These are phyloP conservation scores for Yueomyces sp. DNA, from an alignment of 805 yeast genomes.

Conservation along the genomic window DNA sequence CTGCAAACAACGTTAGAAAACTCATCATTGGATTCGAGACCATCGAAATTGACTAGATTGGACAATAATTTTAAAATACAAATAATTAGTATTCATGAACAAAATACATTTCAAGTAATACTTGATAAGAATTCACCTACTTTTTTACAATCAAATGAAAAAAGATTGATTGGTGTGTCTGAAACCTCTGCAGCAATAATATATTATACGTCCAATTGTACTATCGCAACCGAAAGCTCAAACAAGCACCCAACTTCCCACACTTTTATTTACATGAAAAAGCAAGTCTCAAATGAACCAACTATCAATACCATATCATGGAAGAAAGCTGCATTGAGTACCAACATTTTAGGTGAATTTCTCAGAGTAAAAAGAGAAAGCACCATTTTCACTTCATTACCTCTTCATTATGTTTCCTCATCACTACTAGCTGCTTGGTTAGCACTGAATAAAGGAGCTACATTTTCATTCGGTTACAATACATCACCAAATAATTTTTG, in stretches of 20 bases:
- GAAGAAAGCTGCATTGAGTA: neutral
- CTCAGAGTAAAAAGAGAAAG: conserved; percentile 11
- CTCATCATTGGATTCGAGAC: too few species aligned
- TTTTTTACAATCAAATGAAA: neutral
- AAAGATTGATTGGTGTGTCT: neutral
- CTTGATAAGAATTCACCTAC: neutral
- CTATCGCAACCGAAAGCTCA: too few species aligned
- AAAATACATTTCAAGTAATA: neutral
- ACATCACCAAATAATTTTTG: conserved; percentile 74
- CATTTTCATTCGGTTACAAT: conserved; percentile 60
- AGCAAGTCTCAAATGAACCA: neutral
- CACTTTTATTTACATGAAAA: too few species aligned
- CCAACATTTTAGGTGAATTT: neutral
- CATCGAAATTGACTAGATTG: too few species aligned
- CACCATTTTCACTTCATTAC: conserved; percentile 77
- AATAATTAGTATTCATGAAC: neutral
- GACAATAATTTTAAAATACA: too few species aligned
- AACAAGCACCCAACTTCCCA: too few species aligned
- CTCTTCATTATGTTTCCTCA: conserved; percentile 84
- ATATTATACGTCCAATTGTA: too few species aligned
- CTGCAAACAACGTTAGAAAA: conserved; percentile 22
- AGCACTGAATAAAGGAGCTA: conserved; percentile 45
- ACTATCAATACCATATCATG: neutral
- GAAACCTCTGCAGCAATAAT: neutral
- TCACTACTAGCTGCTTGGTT: conserved; percentile 71